phyloP scores from a whole-genome alignment of 176 grass and related monocot species.

The Aegilops sharonensis region DNA sequence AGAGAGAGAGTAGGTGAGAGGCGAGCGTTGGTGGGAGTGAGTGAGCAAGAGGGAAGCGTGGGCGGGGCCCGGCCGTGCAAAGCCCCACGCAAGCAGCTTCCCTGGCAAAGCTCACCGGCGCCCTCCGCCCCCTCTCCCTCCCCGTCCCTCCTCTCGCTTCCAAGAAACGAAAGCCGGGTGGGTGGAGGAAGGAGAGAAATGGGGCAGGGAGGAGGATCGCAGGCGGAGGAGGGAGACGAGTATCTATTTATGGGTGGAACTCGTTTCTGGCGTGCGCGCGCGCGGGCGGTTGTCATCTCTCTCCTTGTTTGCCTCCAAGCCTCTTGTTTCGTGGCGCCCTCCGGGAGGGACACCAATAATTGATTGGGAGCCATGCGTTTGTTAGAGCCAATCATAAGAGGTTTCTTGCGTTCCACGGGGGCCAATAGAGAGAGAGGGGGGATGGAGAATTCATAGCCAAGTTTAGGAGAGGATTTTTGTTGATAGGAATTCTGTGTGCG shows the following conservation, averaged over 20 bases:
- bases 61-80: neutral
- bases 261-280: neutral
- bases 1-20: constrained; percentile 52
- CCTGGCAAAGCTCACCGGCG: constrained; percentile 29
- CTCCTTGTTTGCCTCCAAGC: constrained; percentile 13
- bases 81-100: constrained; percentile 49
- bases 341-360: constrained; percentile 41
- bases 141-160: constrained; percentile 43
- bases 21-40: constrained; percentile 33
- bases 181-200: constrained; percentile 27
- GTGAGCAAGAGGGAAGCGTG: constrained; percentile 28
- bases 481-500: neutral
- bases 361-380: constrained; percentile 33
- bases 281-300: neutral
- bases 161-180: constrained; percentile 28
- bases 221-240: neutral
- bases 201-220: constrained; percentile 15
- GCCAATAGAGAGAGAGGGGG: neutral
- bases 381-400: constrained; percentile 14
- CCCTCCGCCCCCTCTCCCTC: constrained; percentile 30
- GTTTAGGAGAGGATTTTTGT: neutral
- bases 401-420: neutral
- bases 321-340: constrained; percentile 1
- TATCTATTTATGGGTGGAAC: constrained; percentile 47
- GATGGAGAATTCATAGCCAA: neutral